These are phyloP conservation scores for Diplocarpon rosae DNA, from an alignment of 2,329 filamentous ascomycete species.

Conservation along the genomic window DNA sequence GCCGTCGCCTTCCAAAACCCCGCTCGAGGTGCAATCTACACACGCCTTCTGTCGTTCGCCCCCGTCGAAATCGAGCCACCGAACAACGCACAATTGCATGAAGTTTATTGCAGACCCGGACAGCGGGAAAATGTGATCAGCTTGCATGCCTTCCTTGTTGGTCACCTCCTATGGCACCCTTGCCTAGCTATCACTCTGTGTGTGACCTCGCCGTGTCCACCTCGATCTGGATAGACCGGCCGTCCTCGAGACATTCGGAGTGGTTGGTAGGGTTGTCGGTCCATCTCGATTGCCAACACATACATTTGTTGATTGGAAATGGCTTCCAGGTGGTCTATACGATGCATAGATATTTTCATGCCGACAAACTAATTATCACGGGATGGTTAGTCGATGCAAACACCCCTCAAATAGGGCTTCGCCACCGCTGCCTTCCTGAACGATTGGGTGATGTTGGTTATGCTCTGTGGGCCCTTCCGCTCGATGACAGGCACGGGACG, in stretches of 20 bases:
- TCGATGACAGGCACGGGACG: slow-evolving; percentile 15
- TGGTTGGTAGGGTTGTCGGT: slow-evolving; percentile 15
- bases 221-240: slow-evolving; percentile 8
- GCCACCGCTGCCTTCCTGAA: slow-evolving; percentile 9
- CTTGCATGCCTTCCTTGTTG: slow-evolving; percentile 2
- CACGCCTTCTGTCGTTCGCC: slow-evolving; percentile 3
- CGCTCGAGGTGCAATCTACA: slow-evolving; percentile 6
- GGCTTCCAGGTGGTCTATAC: slow-evolving; percentile 12
- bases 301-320: slow-evolving; percentile 7
- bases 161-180: slow-evolving; percentile 4
- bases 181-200: neutral
- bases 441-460: slow-evolving; percentile 15
- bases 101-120: slow-evolving; percentile 9
- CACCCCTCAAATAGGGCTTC: neutral
- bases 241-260: slow-evolving; percentile 3
- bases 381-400: slow-evolving; percentile 22
- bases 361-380: slow-evolving; percentile 21
- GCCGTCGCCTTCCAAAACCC: neutral
- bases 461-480: slow-evolving; percentile 14
- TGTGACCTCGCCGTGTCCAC: slow-evolving; percentile 5
- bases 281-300: slow-evolving; percentile 15
- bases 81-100: slow-evolving; percentile 22
- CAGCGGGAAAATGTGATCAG: slow-evolving; percentile 1
- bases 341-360: slow-evolving; percentile 13
- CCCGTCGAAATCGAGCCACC: slow-evolving; percentile 14